A percentile compares a stretch with the other conserved stretches of the same genome.
Evolutionary conservation across 2,329 filamentous ascomycete genomes (phyloP).

Genomic region (Clathrospora elynae): DNA sequence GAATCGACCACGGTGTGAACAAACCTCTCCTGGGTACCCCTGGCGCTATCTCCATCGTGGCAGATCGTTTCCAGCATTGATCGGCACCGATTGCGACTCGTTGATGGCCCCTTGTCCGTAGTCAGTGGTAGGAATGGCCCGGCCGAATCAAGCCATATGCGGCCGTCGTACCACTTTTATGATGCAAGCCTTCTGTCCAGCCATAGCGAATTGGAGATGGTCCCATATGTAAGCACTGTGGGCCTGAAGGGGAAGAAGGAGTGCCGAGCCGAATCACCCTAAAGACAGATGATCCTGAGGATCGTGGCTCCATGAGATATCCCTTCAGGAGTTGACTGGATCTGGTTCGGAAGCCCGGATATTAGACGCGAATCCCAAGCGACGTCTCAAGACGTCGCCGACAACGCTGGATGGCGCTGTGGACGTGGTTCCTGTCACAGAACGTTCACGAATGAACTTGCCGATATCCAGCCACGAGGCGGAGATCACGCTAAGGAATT

Average conservation of each 20-base stretch:
- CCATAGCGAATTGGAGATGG: slow-evolving; percentile 29
- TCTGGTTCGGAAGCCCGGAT: slow-evolving; percentile 12
- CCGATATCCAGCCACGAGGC: slow-evolving; percentile 26
- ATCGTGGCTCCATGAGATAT: slow-evolving; percentile 12
- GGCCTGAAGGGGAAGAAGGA: slow-evolving; percentile 8
- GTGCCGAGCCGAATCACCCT: slow-evolving; percentile 4
- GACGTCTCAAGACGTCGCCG: slow-evolving; percentile 14
- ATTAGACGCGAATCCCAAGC: slow-evolving; percentile 6
- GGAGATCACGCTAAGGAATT: slow-evolving; percentile 26
- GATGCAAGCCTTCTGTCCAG: slow-evolving; percentile 26
- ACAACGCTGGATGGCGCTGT: slow-evolving; percentile 23
- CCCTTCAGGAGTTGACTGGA: slow-evolving; percentile 10
- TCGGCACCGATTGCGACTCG: slow-evolving; percentile 31
- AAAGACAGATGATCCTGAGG: slow-evolving; percentile 4
- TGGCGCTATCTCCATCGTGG: slow-evolving; percentile 18
- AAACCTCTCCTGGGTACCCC: slow-evolving; percentile 21
- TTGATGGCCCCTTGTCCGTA: slow-evolving; percentile 20
- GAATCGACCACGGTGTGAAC: slow-evolving; percentile 27
- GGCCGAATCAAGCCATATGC: slow-evolving; percentile 35
- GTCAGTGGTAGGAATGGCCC: slow-evolving; percentile 38
- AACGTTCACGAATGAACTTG: slow-evolving; percentile 30
- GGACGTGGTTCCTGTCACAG: slow-evolving; percentile 22
- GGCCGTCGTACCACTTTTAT: slow-evolving; percentile 36
- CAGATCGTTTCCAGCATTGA: slow-evolving; percentile 30
- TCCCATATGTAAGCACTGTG: slow-evolving; percentile 17